Base-by-base conservation (phyloP, 129 eudicot species). In the Silybum marianum region DNA sequence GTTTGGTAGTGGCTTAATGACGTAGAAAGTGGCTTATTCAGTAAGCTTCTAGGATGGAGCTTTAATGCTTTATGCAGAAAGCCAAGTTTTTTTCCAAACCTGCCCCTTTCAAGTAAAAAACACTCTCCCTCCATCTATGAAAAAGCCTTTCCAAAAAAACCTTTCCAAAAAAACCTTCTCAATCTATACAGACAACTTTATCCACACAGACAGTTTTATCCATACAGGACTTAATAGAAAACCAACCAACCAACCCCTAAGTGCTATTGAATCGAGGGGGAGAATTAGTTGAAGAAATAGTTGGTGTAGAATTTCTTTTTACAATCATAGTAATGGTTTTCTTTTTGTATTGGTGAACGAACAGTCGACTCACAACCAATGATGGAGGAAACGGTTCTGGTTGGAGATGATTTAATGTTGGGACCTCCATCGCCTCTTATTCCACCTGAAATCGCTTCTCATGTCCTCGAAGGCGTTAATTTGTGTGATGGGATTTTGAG, bases 401-500 rank as follows among this genome's bases (percentile, higher is more conserved):
- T 95, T 78, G 99, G 98, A 39, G 99, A 95, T 88, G 98, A 95
- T 85, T 82, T 95, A 75, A 95, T 95, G 99, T 78, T 86, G 80
- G 98, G 98, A 18, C 97, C 97, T 26, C 97, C 99, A 69, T 95
- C 99, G 18, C 99, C 99, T 2, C 1, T 95, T 78, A 89, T 95
- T 82, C 99, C 99, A 79, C 98, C 98, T 24, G 98, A 95, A 81
- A 95, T 95, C 51, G 98, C 99, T 69, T 87, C 98, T 40, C 97
- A 95, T 74, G 97, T 95, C 36, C 98, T 95, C 62, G 93, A 95
- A 86, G 99, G 99, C 65, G 98, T 95, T 76, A 88, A 95, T 76
- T 68, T 91, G 36, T 95, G 99, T 82, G 99, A 95, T 71, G 97
- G 98, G 54, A 88, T 88, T 34, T 87, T 95, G 79, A 83, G 97